Evolutionary conservation across 108 stramenopile species (phyloP).

Genomic region (Discostella pseudostelligera): DNA sequence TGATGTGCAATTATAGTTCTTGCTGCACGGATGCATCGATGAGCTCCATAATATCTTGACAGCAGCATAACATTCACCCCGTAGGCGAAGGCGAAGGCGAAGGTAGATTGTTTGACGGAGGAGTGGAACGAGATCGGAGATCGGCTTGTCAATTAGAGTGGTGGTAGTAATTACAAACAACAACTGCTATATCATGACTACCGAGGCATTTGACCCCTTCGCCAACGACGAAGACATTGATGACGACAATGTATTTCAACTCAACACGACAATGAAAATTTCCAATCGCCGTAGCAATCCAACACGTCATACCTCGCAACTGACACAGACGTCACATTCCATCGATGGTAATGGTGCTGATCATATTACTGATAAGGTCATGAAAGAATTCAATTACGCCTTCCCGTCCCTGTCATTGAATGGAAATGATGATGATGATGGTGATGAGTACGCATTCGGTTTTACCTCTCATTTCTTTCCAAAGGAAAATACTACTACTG

Average conservation of each 20-base stretch:
- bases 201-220: slow-evolving; percentile 8
- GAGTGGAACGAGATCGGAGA: too few species aligned
- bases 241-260: background rate
- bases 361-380: background rate
- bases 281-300: background rate
- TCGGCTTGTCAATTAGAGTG: too few species aligned
- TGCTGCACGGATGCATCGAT: too few species aligned
- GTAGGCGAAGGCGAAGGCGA: too few species aligned
- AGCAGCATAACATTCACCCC: too few species aligned
- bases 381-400: background rate
- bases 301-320: background rate
- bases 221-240: slow-evolving; percentile 1
- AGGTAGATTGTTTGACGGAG: background rate
- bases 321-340: background rate
- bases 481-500: too few species aligned
- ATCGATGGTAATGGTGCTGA: background rate
- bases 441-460: background rate
- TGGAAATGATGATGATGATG: background rate
- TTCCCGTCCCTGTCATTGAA: background rate
- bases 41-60: too few species aligned
- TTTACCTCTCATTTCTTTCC: background rate
- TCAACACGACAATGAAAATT: background rate
- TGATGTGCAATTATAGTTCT: too few species aligned
- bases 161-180: too few species aligned
- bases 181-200: background rate